Conservation (phyloP, 257 asterid genomes). For the Paulownia fortunei region DNA sequence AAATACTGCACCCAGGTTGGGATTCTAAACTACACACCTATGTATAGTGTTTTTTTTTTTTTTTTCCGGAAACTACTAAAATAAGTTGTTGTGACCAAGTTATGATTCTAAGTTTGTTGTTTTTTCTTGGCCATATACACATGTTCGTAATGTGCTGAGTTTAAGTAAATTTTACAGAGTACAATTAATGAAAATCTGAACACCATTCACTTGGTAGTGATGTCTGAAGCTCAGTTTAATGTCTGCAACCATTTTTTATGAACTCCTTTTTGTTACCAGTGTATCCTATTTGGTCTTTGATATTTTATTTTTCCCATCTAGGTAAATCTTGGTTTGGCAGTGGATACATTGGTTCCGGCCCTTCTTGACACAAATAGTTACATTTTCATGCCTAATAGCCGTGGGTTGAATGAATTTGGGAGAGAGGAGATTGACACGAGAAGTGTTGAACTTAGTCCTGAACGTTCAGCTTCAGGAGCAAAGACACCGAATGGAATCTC, state of each 20-base stretch:
- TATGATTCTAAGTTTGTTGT: too few species aligned
- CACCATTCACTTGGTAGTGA: slow-evolving; percentile 24
- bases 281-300: slow-evolving; percentile 1
- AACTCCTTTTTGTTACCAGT: not conserved
- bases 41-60: not conserved
- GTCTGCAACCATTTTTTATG: slow-evolving; percentile 16
- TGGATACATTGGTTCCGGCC: slow-evolving; percentile 46
- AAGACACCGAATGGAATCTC: slow-evolving; percentile 57
- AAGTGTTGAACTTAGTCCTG: slow-evolving; percentile 57
- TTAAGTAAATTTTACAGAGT: slow-evolving; percentile 10
- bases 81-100: too few species aligned
- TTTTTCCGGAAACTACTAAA: too few species aligned
- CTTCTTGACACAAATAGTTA: slow-evolving; percentile 58
- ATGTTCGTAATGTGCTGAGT: not conserved
- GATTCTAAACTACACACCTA: not conserved
- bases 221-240: slow-evolving; percentile 27
- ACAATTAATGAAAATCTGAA: slow-evolving; percentile 7
- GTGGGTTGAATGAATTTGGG: slow-evolving; percentile 51
- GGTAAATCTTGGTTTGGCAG: slow-evolving; percentile 55
- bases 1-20: not conserved
- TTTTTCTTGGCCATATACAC: too few species aligned
- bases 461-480: slow-evolving; percentile 49
- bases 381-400: slow-evolving; percentile 45
- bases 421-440: slow-evolving; percentile 57
- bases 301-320: slow-evolving; percentile 33